A percentile compares a stretch with the other conserved stretches of the same genome.
These are phyloP conservation scores for Tribonema minus DNA, from an alignment of 108 stramenopile species.

Conservation along the genomic window DNA sequence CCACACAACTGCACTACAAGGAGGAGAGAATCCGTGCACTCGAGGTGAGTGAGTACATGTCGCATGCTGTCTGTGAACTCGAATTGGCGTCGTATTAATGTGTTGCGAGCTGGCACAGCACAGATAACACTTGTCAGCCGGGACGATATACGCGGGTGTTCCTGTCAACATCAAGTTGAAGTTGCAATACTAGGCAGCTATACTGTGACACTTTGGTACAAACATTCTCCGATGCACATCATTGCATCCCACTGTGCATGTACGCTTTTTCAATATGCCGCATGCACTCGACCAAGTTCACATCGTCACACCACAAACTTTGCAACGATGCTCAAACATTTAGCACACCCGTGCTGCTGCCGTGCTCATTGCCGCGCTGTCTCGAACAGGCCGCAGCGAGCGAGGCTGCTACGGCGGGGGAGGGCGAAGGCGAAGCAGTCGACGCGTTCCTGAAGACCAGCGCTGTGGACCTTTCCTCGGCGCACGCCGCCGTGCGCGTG, in stretches of 20 bases:
- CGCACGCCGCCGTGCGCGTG: not conserved
- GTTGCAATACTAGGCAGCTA: not conserved
- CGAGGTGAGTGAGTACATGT: not conserved
- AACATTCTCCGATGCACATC: too few relatives aligned
- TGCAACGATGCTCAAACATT: too few relatives aligned
- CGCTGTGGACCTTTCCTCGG: not conserved
- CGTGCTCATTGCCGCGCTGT: not conserved
- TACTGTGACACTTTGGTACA: too few relatives aligned
- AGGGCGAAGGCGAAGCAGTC: not conserved
- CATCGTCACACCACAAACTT: too few relatives aligned
- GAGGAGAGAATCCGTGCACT: slow-evolving; percentile 7
- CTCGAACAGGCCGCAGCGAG: not conserved
- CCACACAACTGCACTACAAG: slow-evolving; percentile 35
- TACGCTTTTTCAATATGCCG: too few relatives aligned
- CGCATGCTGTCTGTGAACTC: not conserved
- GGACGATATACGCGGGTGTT: not conserved
- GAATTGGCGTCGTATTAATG: too few relatives aligned
- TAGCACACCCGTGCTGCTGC: not conserved
- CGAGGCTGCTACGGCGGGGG: not conserved
- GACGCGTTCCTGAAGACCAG: not conserved
- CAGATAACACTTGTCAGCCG: not conserved
- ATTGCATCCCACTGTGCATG: too few relatives aligned
- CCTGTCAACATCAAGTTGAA: not conserved
- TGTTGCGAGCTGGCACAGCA: too few relatives aligned
- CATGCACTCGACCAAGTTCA: too few relatives aligned